Base-by-base conservation (phyloP, 139 green algal species). In the Chlamydomonas schloesseri region DNA sequence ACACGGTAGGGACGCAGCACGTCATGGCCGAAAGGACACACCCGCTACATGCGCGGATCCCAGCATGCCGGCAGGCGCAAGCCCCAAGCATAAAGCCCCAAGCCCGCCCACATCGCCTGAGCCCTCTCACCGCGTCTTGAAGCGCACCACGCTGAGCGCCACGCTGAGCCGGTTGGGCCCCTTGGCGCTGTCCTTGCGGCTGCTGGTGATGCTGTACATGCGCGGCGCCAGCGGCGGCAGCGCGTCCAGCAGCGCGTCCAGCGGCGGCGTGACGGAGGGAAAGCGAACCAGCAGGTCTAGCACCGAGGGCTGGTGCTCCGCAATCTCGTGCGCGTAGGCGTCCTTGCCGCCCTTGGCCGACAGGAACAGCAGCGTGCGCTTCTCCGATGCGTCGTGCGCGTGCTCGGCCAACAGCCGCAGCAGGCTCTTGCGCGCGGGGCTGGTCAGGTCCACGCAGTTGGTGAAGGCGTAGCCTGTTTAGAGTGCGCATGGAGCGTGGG, bases 141-240 rank as follows among this genome's bases (percentile, higher is more conserved):
- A 97, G 33, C 89, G 82, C 55, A 98, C 96, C 10, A 98, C 89
- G 5, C 88, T 95, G 67, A 99, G 92, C 3, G 96, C 96, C 37
- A 99, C 92, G 37, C 69, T 87, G 21, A 85, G 67, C 20, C 34
- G 79, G 17, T 28, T 77, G 75, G 55, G 33, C 20, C 72, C 77
- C 24, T n/a, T 26, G 8, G 42, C 37, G 62, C 42, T 31, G 47
- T 85, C 81, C 34, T 24, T 26, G 8, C 55, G 69, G 50, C 67
- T 79, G 88, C 46, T 92, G 65, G 93, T 95, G 71, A 99, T 84
- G 15, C 96, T 99, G 91, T 99, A 99, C 88, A 98, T 65, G 83
- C 97, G 89, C 0, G 97, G 94, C 21, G 87, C 71, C 34, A 99
- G 91, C 17, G 95, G 91, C 3, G 94, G 94, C 74, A 99, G 91